Evolutionary conservation across 768 basidiomycete species (phyloP).

Genomic region (Pleurotus pulmonarius): DNA sequence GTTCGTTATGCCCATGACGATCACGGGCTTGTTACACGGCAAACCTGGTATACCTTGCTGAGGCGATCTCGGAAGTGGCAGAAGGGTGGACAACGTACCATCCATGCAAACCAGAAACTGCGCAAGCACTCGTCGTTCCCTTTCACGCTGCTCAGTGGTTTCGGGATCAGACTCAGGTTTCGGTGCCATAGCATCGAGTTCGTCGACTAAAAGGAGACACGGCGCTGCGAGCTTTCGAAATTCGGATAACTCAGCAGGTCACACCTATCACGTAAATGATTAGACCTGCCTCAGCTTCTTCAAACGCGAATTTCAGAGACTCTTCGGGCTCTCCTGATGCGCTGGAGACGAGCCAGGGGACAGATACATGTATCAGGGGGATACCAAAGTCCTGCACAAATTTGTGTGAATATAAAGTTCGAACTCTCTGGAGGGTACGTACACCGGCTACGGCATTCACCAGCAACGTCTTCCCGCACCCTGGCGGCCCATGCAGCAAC

Average conservation of each 20-base stretch:
- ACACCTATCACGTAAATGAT: background rate
- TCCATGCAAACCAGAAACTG: conserved; percentile 99
- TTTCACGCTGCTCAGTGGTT: conserved; percentile 89
- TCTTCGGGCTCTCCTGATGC: conserved; percentile 99
- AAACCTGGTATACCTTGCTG: conserved; percentile 54
- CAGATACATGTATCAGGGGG: conserved; percentile 92
- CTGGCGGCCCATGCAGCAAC: conserved; percentile 90
- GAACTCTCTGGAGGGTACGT: conserved; percentile 17
- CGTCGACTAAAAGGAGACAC: conserved; percentile 93
- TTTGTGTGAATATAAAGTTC: conserved; percentile 1
- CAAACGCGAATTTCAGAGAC: conserved; percentile 92
- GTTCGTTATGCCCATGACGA: conserved; percentile 96
- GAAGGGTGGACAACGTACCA: conserved; percentile 46
- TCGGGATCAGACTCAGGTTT: conserved; percentile 61
- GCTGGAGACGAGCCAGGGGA: conserved; percentile 93
- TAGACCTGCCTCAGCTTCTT: conserved; percentile 81
- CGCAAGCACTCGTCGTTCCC: conserved; percentile 96
- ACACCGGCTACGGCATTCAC: conserved; percentile 96
- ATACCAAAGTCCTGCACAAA: conserved; percentile 77
- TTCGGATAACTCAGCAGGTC: background rate
- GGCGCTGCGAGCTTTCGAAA: conserved; percentile 73
- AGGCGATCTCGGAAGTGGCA: background rate
- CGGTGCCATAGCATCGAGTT: conserved; percentile 96
- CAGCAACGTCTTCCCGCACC: conserved; percentile 93
- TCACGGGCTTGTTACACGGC: conserved; percentile 91